These are phyloP conservation scores for Euphorbia tirucalli DNA, from an alignment of 345 rosid species.

Conservation along the genomic window DNA sequence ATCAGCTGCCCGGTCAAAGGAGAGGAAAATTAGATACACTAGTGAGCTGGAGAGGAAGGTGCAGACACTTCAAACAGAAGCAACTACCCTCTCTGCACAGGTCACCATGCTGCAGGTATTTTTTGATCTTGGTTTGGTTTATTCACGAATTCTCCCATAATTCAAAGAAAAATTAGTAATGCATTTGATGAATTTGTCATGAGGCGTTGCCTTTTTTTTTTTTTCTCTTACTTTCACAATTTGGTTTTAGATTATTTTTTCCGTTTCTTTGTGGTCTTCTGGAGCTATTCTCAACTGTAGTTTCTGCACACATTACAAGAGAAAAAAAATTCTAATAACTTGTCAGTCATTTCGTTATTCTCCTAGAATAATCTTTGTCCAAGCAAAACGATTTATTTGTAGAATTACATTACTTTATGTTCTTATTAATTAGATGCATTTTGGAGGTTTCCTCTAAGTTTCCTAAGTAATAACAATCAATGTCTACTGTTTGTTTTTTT, in stretches of 20 bases:
- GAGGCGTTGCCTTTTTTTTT: too few relatives aligned
- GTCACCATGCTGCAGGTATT: constrained; percentile 84
- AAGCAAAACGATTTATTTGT: not conserved
- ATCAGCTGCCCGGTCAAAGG: constrained; percentile 94
- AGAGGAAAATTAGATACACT: constrained; percentile 81
- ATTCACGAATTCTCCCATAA: not conserved
- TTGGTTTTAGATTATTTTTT: not conserved
- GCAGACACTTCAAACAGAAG: constrained; percentile 97
- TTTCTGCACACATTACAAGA: not conserved
- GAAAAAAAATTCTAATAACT: not conserved
- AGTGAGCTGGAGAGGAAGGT: constrained; percentile 94
- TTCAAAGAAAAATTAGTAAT: not conserved
- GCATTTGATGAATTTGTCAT: not conserved
- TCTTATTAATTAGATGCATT: not conserved
- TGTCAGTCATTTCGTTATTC: not conserved
- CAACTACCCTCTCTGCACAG: constrained; percentile 95
- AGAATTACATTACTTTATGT: not conserved
- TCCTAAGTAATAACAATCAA: not conserved
- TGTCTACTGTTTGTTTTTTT: not conserved
- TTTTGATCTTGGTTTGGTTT: not conserved
- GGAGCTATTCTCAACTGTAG: not conserved
- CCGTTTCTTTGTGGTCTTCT: not conserved
- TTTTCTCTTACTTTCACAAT: not conserved
- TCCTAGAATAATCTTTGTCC: not conserved
- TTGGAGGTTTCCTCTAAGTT: not conserved